Evolutionary conservation across 2,329 filamentous ascomycete species (phyloP), one percentile per base, ranked within the genome.

Genomic region (Dothideomycetes sp.): DNA sequence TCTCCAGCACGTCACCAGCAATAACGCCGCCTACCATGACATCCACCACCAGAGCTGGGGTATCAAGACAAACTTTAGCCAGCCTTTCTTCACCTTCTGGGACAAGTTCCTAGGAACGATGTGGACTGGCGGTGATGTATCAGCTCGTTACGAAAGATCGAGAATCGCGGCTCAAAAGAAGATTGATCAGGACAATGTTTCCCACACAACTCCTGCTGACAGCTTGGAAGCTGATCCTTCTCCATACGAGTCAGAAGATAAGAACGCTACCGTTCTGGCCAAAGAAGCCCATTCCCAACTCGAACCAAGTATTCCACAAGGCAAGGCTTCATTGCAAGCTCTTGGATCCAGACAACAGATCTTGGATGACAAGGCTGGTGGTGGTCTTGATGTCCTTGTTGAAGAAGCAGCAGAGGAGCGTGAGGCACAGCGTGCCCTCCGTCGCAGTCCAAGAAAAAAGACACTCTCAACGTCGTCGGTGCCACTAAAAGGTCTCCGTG

Each of bases 41-140:
- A 89, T 98, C 45, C 91, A 98, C 64, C 91, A 98, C 65, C 91
- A 98, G 65, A 93, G 84, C 63, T 96, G 89, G 88, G 91, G 91
- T 43, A 94, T 98, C 72, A 98, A 96, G 74, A 84, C 82, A 49
- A 93, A 93, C 65, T 93, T 86, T 61, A 82, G 80, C 4, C 41
- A 43, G 29, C 34, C 41, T 6, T 43, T 43, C 29, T 43, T 43
- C 34, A 43, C 41, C 24, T 38, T 43, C 28, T 96, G 91, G 86
- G 91, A 98, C 60, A 71, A 75, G 33, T 57, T 87, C 19, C 69
- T 94, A 16, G 79, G 80, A 37, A 98, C 91, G 17, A 82, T 78
- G 62, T 95, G 87, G 80, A 77, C 74, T 45, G 85, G 84, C 35
- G 78, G 68, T 49, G 77, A 76, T 54, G 74, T 73, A 24, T 68